Evolutionary conservation across 2,329 filamentous ascomycete genomes (phyloP), one percentile per base, ranked within the genome.

Genomic region (Raffaelea albimanens): DNA sequence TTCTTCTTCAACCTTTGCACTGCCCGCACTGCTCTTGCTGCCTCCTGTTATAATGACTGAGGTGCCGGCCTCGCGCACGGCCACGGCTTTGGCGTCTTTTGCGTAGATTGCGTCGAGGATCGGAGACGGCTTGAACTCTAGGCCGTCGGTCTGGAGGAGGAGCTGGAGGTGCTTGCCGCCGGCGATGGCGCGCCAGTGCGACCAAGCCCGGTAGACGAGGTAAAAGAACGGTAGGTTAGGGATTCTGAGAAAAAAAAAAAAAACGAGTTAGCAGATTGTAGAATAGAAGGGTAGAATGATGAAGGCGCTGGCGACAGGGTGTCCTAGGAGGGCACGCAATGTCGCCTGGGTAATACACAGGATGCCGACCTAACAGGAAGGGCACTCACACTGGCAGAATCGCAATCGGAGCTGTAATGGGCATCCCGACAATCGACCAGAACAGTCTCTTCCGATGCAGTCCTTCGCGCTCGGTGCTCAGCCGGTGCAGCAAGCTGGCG

Each of bases 171-270:
- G 87, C 58, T 81, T 85, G 19, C 88, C 90, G 47, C 93, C 93
- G 34, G 80, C 78, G 46, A 95, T 70, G 46, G 93, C 93, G 68
- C 84, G 79, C 80, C 86, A 95, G 65, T 95, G 88, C 19, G 87
- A 94, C 84, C 86, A 97, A 22, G 88, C 85, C 54, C 93, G 79
- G 69, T 94, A 98, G 18, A 79, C 80, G 38, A 97, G 77, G 64
- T 97, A 98, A 71, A 97, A 97, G 72, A 97, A 97, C 18, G 93
- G 93, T 13, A 98, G 72, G 62, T 98, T 96, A 33, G 91, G 90
- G 53, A 96, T 76, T 52, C 87, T 94, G 55, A 39, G 14, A 38
- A n/a, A n/a, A n/a, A n/a, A n/a, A n/a, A n/a, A n/a, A n/a, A n/a
- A n/a, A n/a, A n/a, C n/a, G n/a, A n/a, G 31, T 40, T 29, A 21